Evolutionary conservation across 1,139 yeast species (phyloP).

Genomic region (Yamadazyma songkhlaensis): DNA sequence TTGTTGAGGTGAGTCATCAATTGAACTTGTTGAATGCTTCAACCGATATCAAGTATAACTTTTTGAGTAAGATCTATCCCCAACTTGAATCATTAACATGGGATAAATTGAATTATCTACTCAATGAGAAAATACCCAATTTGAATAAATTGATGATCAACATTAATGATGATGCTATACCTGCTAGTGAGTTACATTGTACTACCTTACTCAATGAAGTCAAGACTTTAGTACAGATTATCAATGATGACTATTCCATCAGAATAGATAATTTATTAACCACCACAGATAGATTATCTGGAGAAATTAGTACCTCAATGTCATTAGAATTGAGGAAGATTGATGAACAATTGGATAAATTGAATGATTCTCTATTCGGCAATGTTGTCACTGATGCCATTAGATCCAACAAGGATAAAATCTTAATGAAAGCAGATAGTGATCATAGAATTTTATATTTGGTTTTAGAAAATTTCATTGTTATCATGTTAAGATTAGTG

Average conservation of each 20-base stretch:
- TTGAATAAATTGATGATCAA: constrained; percentile 24
- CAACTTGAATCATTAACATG: constrained; percentile 19
- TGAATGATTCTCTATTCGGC: constrained; percentile 37
- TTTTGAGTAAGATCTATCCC: constrained; percentile 30
- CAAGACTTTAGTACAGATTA: constrained; percentile 35
- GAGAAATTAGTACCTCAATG: constrained; percentile 80
- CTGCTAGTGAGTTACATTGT: constrained; percentile 35
- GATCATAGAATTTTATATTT: constrained; percentile 34
- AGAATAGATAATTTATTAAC: constrained; percentile 65
- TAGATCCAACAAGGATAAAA: constrained; percentile 25
- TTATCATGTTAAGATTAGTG: constrained; percentile 59
- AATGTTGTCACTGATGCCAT: constrained; percentile 25
- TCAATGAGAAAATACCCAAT: constrained; percentile 21
- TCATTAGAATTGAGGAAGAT: constrained; percentile 68
- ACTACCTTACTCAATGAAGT: constrained; percentile 33
- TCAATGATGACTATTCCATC: constrained; percentile 44
- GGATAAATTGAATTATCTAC: constrained; percentile 19
- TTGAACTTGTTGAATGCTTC: constrained; percentile 16
- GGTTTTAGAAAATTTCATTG: constrained; percentile 46
- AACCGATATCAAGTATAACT: constrained; percentile 23
- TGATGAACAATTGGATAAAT: constrained; percentile 64
- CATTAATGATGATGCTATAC: constrained; percentile 35
- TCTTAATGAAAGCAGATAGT: constrained; percentile 9
- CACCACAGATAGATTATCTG: constrained; percentile 70
- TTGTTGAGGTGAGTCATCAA: constrained; percentile 6